A percentile compares a stretch with the other conserved stretches of the same genome.
Conservation (phyloP, 2,329 filamentous ascomycete species). For the Epichloe festucae region DNA sequence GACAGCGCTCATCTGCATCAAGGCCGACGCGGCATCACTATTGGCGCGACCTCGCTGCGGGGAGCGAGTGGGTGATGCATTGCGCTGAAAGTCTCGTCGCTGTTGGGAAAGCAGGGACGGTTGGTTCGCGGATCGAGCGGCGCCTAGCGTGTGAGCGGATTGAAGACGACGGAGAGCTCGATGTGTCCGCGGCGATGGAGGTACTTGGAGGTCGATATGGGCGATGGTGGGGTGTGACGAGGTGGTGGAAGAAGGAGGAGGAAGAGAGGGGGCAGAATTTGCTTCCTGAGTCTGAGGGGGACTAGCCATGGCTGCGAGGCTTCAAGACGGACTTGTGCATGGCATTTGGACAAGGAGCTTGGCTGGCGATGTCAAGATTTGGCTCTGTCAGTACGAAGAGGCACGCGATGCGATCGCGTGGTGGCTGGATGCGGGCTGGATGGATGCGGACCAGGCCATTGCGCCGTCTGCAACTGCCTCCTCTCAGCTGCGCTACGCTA, state of each 20-base stretch:
- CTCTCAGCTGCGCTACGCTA: slow-evolving; percentile 2
- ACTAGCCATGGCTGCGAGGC: slow-evolving; percentile 7
- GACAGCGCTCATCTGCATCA: slow-evolving; percentile 24
- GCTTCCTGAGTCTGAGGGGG: slow-evolving; percentile 5
- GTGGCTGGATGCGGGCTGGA: neutral
- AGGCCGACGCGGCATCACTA: slow-evolving; percentile 48
- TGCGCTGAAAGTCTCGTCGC: slow-evolving; percentile 33
- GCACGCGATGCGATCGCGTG: neutral
- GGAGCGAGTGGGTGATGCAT: slow-evolving; percentile 26
- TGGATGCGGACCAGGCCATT: neutral
- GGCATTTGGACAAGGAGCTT: neutral
- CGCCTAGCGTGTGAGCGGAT: slow-evolving; percentile 57
- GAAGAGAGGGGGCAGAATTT: neutral
- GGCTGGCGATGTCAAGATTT: neutral
- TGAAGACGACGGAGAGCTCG: slow-evolving; percentile 60
- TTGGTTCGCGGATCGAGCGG: slow-evolving; percentile 32
- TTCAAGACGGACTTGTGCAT: neutral
- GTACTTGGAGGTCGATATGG: slow-evolving; percentile 35
- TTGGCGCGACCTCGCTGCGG: slow-evolving; percentile 54
- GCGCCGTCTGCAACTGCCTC: neutral
- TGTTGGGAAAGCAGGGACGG: slow-evolving; percentile 52
- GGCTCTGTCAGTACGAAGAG: neutral
- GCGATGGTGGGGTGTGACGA: neutral
- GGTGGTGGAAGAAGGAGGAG: neutral
- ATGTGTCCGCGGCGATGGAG: slow-evolving; percentile 51